Conservation (phyloP, 495 filamentous ascomycete genomes). For the Aspergillus ellipticus region DNA sequence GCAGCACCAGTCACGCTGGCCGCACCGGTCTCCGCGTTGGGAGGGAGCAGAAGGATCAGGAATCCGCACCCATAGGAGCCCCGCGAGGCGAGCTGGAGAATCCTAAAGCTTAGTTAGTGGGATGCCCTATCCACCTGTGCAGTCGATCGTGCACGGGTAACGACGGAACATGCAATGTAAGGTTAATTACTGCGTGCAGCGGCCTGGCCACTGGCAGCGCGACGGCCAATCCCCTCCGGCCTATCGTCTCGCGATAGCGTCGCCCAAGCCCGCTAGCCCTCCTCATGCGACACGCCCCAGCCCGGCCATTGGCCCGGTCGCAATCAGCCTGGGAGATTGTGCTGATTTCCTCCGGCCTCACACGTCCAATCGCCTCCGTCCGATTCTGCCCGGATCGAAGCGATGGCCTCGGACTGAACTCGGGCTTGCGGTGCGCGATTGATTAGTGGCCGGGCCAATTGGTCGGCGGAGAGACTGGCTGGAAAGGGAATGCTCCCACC, state of each 20-base stretch:
- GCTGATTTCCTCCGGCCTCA: background rate
- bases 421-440: background rate
- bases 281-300: background rate
- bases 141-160: conserved; percentile 23
- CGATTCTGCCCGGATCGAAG: background rate
- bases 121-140: conserved; percentile 2
- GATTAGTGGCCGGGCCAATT: background rate
- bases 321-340: background rate
- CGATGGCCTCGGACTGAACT: background rate
- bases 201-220: background rate
- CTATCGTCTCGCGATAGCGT: background rate
- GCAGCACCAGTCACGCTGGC: background rate
- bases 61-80: background rate
- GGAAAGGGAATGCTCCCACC: background rate
- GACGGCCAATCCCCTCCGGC: background rate
- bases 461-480: background rate
- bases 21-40: background rate
- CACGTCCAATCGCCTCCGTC: background rate
- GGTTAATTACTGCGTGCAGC: conserved; percentile 28
- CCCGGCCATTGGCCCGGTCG: background rate
- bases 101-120: background rate
- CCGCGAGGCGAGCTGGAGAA: background rate
- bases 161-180: conserved; percentile 27
- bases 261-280: background rate
- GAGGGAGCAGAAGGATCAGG: background rate